phyloP scores from a whole-genome alignment of 257 asterid genomes.

The Petrea volubilis region DNA sequence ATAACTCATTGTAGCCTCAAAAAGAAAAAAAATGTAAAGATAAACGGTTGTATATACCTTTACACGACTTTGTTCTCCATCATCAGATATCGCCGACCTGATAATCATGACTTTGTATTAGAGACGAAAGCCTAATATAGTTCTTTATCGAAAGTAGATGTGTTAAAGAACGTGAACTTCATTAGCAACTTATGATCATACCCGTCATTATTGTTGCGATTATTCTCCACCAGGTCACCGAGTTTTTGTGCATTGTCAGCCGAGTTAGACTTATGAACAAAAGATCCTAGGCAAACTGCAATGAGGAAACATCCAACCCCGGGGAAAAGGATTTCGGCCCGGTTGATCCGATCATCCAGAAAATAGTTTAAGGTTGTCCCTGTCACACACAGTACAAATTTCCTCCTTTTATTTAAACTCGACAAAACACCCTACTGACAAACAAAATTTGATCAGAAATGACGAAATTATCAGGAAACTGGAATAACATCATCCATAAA shows the following conservation, averaged over 20 bases:
- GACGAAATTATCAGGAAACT: too few species aligned
- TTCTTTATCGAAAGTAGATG: neutral
- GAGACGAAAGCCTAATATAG: neutral
- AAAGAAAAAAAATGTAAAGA: neutral
- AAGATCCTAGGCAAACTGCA: conserved; percentile 51
- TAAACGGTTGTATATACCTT: conserved; percentile 24
- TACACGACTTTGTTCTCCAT: neutral
- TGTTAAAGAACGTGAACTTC: neutral
- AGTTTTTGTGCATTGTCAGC: conserved; percentile 52
- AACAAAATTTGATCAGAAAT: too few species aligned
- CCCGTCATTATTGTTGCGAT: too few species aligned
- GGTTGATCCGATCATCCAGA: conserved; percentile 42
- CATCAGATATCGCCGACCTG: conserved; percentile 22
- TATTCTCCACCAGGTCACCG: neutral
- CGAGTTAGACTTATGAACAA: conserved; percentile 44
- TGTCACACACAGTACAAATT: neutral
- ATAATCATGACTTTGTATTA: neutral
- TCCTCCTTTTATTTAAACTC: too few species aligned
- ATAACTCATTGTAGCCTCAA: neutral
- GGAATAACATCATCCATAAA: too few species aligned
- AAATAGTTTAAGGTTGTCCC: conserved; percentile 55
- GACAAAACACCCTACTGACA: too few species aligned
- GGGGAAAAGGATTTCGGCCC: conserved; percentile 52
- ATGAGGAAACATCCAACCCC: conserved; percentile 59
- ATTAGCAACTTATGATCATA: neutral